A percentile compares a stretch with the other conserved stretches of the same genome.
Conservation (phyloP, 2,329 filamentous ascomycete species). For the Hypomyces rosellus region DNA sequence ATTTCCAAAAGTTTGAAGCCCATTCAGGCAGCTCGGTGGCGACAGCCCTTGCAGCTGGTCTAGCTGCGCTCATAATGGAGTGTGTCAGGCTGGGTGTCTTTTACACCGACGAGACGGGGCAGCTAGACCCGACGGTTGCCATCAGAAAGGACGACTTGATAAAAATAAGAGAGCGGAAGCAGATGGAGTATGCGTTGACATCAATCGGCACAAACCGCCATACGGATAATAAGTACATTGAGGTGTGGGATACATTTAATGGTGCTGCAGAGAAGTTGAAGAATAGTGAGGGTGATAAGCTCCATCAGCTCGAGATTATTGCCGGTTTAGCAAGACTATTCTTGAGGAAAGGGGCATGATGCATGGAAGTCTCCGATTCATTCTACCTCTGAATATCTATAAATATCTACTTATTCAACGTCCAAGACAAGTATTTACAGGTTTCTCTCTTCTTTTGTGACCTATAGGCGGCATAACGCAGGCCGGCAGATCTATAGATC, state of each 20-base stretch:
- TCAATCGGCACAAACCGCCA: not conserved
- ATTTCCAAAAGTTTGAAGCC: not conserved
- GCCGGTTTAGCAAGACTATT: not conserved
- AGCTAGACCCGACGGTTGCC: not conserved
- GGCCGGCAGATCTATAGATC: too few relatives aligned
- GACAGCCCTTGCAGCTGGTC: constrained; percentile 4
- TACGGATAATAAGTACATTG: constrained; percentile 3
- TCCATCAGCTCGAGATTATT: not conserved
- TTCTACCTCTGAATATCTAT: too few relatives aligned
- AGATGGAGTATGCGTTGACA: not conserved
- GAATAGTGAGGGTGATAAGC: not conserved
- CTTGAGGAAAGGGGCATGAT: not conserved
- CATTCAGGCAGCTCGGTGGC: constrained; percentile 4
- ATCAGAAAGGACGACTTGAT: not conserved
- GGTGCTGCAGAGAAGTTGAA: not conserved
- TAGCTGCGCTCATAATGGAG: constrained; percentile 5
- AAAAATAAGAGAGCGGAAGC: not conserved
- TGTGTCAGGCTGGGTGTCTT: not conserved
- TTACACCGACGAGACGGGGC: not conserved
- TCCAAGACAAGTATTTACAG: too few relatives aligned
- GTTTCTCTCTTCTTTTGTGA: too few relatives aligned
- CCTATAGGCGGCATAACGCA: too few relatives aligned
- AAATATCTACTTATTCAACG: too few relatives aligned
- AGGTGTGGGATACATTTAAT: constrained; percentile 2
- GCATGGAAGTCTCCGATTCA: too few relatives aligned